Evolutionary conservation across 2,329 filamentous ascomycete species (phyloP), one percentile per base, ranked within the genome.

Genomic region (Biscogniauxia sp.): DNA sequence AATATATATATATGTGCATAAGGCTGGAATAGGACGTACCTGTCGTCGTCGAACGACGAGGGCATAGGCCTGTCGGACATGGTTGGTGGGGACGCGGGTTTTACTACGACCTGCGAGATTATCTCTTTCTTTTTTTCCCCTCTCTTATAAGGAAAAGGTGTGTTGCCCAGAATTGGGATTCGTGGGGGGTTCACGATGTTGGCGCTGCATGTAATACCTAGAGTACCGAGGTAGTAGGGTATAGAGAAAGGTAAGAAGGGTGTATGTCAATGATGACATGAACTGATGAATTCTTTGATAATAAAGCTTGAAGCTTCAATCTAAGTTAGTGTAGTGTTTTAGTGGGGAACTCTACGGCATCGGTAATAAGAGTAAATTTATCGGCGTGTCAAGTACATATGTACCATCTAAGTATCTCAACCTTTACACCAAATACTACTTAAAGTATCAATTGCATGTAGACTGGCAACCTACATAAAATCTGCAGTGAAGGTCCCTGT

Each of bases 11-110:
- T 26, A 25, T 55, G 17, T 13, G 28, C 7, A 20, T 51, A 61
- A 68, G 71, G 69, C 71, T 67, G 61, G 62, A 58, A 57, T 58
- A 32, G 51, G 45, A 78, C 85, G 70, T 81, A 92, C 89, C 78
- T 77, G 74, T 94, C 81, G 50, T 83, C 82, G 81, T 94, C 91
- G 75, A 95, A 95, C 45, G 91, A 95, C 70, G 91, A 94, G 68
- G 92, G 91, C 71, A 93, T 80, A 51, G 72, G 60, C 62, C 65
- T 62, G 61, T 71, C 69, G 17, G 72, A 59, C 72, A 74, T 74
- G 51, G 13, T 23, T 23, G 23, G 23, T 65, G 58, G 8, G 8
- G 20, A 45, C 37, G 37, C 5, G 37, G 37, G 37, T n/a, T 45
- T 45, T 45, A 6, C 37, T 45, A 7, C 11, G 11, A 32, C 6